Evolutionary conservation across 2,329 filamentous ascomycete genomes (phyloP).

Genomic region (Sarocladiaceae sp.): DNA sequence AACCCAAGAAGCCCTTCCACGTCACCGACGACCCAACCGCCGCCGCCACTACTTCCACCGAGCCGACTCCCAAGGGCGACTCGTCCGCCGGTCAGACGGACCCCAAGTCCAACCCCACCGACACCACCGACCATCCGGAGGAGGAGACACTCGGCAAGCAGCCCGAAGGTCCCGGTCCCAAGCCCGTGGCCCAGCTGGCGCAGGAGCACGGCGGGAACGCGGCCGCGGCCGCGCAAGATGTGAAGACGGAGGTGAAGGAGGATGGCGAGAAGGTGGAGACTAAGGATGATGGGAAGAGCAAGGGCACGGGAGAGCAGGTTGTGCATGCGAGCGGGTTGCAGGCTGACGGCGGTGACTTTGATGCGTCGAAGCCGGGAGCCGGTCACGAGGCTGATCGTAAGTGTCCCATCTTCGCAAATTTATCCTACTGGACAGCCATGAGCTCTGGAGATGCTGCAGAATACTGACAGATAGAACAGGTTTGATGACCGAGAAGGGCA

Average conservation of each 20-base stretch:
- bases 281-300: constrained; percentile 19
- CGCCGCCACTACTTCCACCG: constrained; percentile 16
- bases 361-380: constrained; percentile 57
- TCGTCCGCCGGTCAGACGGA: constrained; percentile 29
- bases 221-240: constrained; percentile 16
- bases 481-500: constrained; percentile 46
- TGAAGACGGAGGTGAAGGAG: constrained; percentile 21
- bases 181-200: constrained; percentile 32
- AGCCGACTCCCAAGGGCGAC: constrained; percentile 13
- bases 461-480: constrained; percentile 26
- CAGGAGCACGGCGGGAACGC: constrained; percentile 25
- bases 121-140: constrained; percentile 19
- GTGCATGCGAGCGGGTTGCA: constrained; percentile 52
- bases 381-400: constrained; percentile 61
- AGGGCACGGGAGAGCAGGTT: constrained; percentile 50
- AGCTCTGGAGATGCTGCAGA: no score
- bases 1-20: constrained; percentile 3
- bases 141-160: constrained; percentile 22
- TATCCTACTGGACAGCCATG: no score
- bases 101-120: constrained; percentile 27
- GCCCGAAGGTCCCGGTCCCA: constrained; percentile 36
- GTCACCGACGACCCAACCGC: constrained; percentile 9
- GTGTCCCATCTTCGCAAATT: constrained; percentile 17
- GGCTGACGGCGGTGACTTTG: constrained; percentile 63
- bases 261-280: constrained; percentile 13